Evolutionary conservation across 352 stramenopile species (phyloP), one percentile per base, ranked within the genome.

Genomic region (Phytophthora multivora): DNA sequence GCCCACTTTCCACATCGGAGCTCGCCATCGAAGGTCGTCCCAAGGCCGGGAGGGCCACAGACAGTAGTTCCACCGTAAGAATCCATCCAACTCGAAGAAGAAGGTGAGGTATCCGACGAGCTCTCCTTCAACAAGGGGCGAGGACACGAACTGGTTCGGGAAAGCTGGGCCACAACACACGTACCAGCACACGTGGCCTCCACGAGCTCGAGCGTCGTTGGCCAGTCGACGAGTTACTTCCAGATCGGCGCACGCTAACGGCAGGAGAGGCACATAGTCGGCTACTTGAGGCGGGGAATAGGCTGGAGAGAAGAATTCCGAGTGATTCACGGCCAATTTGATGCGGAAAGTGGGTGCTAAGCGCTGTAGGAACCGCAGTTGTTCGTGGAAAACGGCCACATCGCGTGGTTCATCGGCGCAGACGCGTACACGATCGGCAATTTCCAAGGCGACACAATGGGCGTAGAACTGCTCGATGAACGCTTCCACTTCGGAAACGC

Each of bases 31-130:
- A 51, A 93, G 73, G 56, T 75, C 73, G 9, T 79, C 59, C 84
- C 84, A 91, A 2, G 82, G 84, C 45, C 62, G 54, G 1, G 62
- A 55, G 0, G 84, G 84, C 84, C 84, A 93, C 9, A 93, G 61
- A 18, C 84, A 90, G 65, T 85, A 93, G 46, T 93, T 91, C 84
- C 84, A 93, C n/a, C 84, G 82, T 45, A 93, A 48, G 38, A 93
- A 93, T 18, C 84, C 84, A 55, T 93, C 82, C 42, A 93, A 75
- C 52, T 89, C 70, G 33, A 91, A 78, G 55, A 93, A 89, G 57
- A 85, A 83, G 11, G 84, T 93, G 21, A 93, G 60, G 55, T 83
- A 93, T 30, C 82, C 84, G 23, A 93, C 70, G 63, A 93, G 73
- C 54, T 91, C 80, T 13, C 82, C 77, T 63, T 93, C 84, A 2